These are phyloP conservation scores for Wickerhamomyces bisporus DNA, from an alignment of 805 yeast genomes.

Conservation along the genomic window DNA sequence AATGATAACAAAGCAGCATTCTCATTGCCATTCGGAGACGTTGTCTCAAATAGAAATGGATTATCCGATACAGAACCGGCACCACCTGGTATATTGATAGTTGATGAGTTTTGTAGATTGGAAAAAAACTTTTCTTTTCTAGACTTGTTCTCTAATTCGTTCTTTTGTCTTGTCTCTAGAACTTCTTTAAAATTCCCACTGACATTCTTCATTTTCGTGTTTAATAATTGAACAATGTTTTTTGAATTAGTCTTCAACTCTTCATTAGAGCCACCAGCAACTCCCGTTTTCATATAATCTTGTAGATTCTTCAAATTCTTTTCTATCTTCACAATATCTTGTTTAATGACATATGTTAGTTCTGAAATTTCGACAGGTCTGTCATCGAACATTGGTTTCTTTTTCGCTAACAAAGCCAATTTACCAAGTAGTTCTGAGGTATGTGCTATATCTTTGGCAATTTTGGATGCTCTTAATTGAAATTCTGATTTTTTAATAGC, in stretches of 20 bases:
- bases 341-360: slow-evolving; percentile 72
- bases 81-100: slow-evolving; percentile 10
- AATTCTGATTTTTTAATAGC: slow-evolving; percentile 39
- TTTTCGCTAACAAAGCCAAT: slow-evolving; percentile 76
- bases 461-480: slow-evolving; percentile 64
- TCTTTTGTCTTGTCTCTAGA: slow-evolving; percentile 79
- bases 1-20: slow-evolving; percentile 46
- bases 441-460: slow-evolving; percentile 85
- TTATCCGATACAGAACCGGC: slow-evolving; percentile 25
- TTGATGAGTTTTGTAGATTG: slow-evolving; percentile 22
- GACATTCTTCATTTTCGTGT: slow-evolving; percentile 86
- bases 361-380: slow-evolving; percentile 92
- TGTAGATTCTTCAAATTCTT: slow-evolving; percentile 61
- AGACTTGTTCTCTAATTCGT: slow-evolving; percentile 72
- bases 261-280: slow-evolving; percentile 37
- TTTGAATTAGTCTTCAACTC: slow-evolving; percentile 67
- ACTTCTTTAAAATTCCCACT: slow-evolving; percentile 89
- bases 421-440: slow-evolving; percentile 78
- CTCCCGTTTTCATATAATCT: slow-evolving; percentile 38
- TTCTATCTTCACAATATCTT: slow-evolving; percentile 80
- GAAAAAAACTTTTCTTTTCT: slow-evolving; percentile 83
- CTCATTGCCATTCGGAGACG: slow-evolving; percentile 14
- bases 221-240: slow-evolving; percentile 81
- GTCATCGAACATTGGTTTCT: slow-evolving; percentile 90
- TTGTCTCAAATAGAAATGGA: slow-evolving; percentile 31